Percentiles rank a stretch among this genome's conserved stretches.
Evolutionary conservation across 352 stramenopile genomes (phyloP).

Genomic region (Phytophthora pistaciae): DNA sequence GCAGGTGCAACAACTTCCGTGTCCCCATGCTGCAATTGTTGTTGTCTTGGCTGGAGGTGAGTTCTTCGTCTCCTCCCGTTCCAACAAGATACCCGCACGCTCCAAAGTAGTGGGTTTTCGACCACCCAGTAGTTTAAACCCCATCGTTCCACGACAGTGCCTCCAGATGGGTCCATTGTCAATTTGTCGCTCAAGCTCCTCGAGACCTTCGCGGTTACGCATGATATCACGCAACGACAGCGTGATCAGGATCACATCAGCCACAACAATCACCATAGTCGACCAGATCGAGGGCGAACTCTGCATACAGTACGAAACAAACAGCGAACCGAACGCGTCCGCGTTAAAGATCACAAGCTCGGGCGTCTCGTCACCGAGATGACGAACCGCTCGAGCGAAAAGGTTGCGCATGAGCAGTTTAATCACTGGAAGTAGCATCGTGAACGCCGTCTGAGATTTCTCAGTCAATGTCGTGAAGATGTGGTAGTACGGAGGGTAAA

Average conservation of each 20-base stretch:
- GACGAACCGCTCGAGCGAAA: background rate
- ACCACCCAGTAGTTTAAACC: background rate
- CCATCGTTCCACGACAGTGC: background rate
- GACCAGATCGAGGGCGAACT: background rate
- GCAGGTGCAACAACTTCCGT: background rate
- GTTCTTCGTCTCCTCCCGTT: background rate
- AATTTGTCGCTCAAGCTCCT: background rate
- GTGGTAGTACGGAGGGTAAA: background rate
- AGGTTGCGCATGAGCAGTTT: slow-evolving; percentile 3
- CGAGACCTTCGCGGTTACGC: background rate
- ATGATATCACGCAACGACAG: background rate
- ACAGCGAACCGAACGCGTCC: background rate
- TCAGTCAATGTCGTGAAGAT: background rate
- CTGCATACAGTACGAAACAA: background rate
- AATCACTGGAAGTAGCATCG: background rate
- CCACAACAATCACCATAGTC: background rate
- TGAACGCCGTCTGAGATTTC: background rate
- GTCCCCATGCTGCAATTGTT: background rate
- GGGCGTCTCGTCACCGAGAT: background rate
- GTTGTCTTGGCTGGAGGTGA: background rate
- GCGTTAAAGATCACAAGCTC: slow-evolving; percentile 1
- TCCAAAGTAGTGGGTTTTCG: background rate
- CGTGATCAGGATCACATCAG: background rate
- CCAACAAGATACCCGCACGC: background rate
- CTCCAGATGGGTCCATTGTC: background rate